A percentile compares a stretch with the other conserved stretches of the same genome.
phyloP scores from a whole-genome alignment of 805 yeast species.

The Candida methanosorbosa region DNA sequence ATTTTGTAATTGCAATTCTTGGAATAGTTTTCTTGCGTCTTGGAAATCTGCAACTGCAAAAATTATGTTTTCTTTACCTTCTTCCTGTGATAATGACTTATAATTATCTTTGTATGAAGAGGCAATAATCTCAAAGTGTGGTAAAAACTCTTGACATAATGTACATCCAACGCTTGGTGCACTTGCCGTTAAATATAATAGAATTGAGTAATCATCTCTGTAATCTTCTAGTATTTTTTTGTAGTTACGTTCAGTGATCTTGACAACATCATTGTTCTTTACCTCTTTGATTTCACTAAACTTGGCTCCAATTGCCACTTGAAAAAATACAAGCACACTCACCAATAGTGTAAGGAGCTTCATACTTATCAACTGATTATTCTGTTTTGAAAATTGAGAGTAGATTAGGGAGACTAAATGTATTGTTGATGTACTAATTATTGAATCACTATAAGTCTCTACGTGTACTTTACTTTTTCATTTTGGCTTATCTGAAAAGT shows the following conservation, averaged over 20 bases:
- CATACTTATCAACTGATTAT: too few relatives aligned
- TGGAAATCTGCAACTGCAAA: conserved; percentile 71
- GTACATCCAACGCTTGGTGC: conserved; percentile 68
- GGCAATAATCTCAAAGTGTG: conserved; percentile 55
- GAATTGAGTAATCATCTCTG: conserved; percentile 59
- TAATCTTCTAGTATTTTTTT: conserved; percentile 49
- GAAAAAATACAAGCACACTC: conserved; percentile 4
- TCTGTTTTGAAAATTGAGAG: too few relatives aligned
- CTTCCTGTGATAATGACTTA: conserved; percentile 34
- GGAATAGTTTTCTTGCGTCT: conserved; percentile 45
- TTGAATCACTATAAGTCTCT: too few relatives aligned
- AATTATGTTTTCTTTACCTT: conserved; percentile 44
- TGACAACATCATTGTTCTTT: not conserved
- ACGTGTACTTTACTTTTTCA: too few relatives aligned
- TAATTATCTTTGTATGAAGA: conserved; percentile 41
- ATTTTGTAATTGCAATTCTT: conserved; percentile 45
- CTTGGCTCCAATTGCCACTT: conserved; percentile 9
- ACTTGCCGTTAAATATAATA: conserved; percentile 65
- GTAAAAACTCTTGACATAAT: conserved; percentile 62
- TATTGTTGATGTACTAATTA: too few relatives aligned
- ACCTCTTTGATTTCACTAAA: conserved; percentile 8
- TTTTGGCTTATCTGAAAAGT: too few relatives aligned
- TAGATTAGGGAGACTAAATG: too few relatives aligned
- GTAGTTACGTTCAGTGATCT: conserved; percentile 52
- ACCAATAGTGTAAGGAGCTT: conserved; percentile 1